Evolutionary conservation across 345 rosid species (phyloP).

Genomic region (Triadica sebifera): DNA sequence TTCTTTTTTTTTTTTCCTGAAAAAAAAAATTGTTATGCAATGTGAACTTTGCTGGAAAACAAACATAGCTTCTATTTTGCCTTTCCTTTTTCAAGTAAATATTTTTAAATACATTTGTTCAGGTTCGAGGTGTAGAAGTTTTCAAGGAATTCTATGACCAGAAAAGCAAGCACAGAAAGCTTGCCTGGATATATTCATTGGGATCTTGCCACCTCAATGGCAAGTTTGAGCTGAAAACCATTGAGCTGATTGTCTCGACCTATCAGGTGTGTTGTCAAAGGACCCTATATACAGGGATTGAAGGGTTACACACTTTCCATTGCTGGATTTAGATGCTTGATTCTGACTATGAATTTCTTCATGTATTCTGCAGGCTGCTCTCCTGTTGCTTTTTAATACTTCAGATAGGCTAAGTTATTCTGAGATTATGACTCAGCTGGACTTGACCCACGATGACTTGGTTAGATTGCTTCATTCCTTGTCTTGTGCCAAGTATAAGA

Average conservation of each 20-base stretch:
- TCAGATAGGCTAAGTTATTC: conserved; percentile 74
- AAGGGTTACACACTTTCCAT: not conserved
- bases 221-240: conserved; percentile 58
- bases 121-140: conserved; percentile 72
- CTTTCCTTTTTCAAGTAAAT: not conserved
- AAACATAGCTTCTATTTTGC: not conserved
- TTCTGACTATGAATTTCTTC: not conserved
- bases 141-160: conserved; percentile 61
- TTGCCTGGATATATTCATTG: conserved; percentile 68
- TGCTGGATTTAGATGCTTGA: not conserved
- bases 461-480: conserved; percentile 83
- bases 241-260: conserved; percentile 68
- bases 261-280: conserved; percentile 54
- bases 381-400: conserved; percentile 76
- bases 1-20: too few relatives aligned
- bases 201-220: conserved; percentile 60
- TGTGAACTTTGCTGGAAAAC: not conserved
- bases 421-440: conserved; percentile 76
- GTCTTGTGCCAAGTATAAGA: conserved; percentile 31
- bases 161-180: conserved; percentile 62
- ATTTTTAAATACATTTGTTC: conserved; percentile 18
- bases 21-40: not conserved
- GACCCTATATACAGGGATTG: not conserved
- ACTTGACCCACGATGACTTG: conserved; percentile 79
- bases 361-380: conserved; percentile 60